A percentile compares a stretch with the other conserved stretches of the same genome.
Conservation (phyloP, 106 monocot genomes). For the Gastrodia elata region DNA sequence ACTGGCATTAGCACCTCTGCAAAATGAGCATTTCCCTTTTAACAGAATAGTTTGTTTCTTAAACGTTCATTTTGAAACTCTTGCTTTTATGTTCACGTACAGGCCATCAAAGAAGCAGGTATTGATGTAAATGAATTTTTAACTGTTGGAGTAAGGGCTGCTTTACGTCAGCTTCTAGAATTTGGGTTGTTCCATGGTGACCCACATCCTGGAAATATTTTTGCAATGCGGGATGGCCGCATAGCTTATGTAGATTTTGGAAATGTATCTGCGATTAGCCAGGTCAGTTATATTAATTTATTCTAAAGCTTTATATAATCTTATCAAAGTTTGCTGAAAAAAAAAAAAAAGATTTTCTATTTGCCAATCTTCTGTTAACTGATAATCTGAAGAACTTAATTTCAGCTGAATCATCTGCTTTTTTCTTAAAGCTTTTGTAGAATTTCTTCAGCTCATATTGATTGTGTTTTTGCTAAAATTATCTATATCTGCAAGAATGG, state of each 20-base stretch:
- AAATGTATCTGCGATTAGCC: constrained; percentile 95
- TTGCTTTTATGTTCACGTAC: background rate
- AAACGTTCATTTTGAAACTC: background rate
- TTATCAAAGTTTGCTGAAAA: background rate
- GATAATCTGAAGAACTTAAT: background rate
- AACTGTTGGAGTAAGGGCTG: constrained; percentile 96
- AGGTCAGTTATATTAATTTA: constrained; percentile 39
- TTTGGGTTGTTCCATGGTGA: constrained; percentile 99
- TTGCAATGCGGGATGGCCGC: constrained; percentile 97
- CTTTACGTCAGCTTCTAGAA: constrained; percentile 87
- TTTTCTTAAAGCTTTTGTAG: background rate
- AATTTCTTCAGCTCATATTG: background rate
- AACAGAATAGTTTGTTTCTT: background rate
- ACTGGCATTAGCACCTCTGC: background rate
- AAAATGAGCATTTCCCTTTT: constrained; percentile 1
- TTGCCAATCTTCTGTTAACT: background rate
- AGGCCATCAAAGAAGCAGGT: constrained; percentile 90
- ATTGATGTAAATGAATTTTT: constrained; percentile 88
- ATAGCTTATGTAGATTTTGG: constrained; percentile 99
- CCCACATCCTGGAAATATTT: constrained; percentile 99
- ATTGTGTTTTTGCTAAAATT: background rate
- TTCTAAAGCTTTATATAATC: background rate
- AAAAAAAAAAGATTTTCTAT: background rate
- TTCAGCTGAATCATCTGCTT: background rate
- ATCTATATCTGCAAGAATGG: background rate